Base-by-base conservation (phyloP, 1,284 basidiomycete species). In the Ceratobasidium sp. region DNA sequence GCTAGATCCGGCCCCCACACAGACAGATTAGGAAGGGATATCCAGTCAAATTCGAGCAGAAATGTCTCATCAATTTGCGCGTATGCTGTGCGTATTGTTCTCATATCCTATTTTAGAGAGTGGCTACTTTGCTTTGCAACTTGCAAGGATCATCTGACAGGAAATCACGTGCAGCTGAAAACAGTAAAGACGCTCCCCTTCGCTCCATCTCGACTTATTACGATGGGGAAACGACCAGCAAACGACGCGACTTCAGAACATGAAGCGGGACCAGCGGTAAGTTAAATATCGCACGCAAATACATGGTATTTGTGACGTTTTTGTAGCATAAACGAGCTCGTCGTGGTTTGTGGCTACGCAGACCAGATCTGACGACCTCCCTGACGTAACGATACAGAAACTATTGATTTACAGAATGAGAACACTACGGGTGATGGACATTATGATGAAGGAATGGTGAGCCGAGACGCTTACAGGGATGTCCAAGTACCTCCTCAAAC, bases 161-260 rank as follows among this genome's bases (percentile, higher is more conserved):
- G 33, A 33, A 33, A 4, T 33, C 33, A 33, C 33, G 33, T 33
- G 33, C 33, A 33, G 33, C 33, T 33, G 33, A 33, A 33, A 33
- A 33, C 33, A 33, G 33, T 33, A 33, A 33, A 33, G 33, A 33
- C 33, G 33, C 33, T 33, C 33, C 33, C 33, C 33, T 33, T 33
- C 33, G 33, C 33, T 33, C 33, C 33, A 33, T 33, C 33, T 33
- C 33, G 33, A 33, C 33, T 33, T 33, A 33, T 51, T 23, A 58
- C 60, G 63, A 77, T 77, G 73, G 73, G 63, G 49, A 77, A 77
- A 67, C 73, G 73, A 39, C 61, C 63, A 46, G 73, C 73, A 20
- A 77, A 67, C 23, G 73, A 63, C 28, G 63, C 51, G 3, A 53
- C 58, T 33, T 77, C 73, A 13, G 73, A 77, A 56, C 39, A 13